Percentiles rank a stretch among this genome's conserved stretches.
Evolutionary conservation across 148 eudicot species (phyloP).

Genomic region (Dysphania ambrosioides): DNA sequence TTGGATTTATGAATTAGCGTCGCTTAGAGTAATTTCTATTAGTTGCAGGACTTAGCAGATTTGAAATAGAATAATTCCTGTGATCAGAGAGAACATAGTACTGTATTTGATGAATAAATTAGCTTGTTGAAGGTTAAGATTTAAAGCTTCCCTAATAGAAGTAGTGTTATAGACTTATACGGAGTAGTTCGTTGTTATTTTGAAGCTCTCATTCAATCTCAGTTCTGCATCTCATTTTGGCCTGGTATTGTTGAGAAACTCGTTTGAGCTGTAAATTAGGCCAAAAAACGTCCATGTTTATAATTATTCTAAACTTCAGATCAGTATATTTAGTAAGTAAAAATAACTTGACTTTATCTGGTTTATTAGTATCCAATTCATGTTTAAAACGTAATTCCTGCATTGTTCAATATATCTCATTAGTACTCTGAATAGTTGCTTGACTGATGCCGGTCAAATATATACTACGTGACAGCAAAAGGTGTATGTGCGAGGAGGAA

Average conservation of each 20-base stretch:
- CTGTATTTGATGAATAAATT: background rate
- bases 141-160: background rate
- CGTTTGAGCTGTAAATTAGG: background rate
- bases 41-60: background rate
- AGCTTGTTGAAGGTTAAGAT: background rate
- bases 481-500: constrained; percentile 57
- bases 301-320: background rate
- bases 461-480: constrained; percentile 39
- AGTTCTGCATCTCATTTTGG: background rate
- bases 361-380: background rate
- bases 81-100: background rate
- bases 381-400: background rate
- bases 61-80: background rate
- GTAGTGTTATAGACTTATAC: too few species aligned
- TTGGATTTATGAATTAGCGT: background rate
- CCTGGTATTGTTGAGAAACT: background rate
- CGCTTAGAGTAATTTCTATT: background rate
- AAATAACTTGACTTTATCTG: background rate
- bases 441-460: background rate
- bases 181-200: background rate
- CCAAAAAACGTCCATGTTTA: background rate
- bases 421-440: background rate
- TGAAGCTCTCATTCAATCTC: background rate
- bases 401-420: background rate
- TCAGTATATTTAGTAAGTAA: background rate